These are phyloP conservation scores for Zanthoxylum bungeanum DNA, from an alignment of 345 rosid genomes.

Conservation along the genomic window DNA sequence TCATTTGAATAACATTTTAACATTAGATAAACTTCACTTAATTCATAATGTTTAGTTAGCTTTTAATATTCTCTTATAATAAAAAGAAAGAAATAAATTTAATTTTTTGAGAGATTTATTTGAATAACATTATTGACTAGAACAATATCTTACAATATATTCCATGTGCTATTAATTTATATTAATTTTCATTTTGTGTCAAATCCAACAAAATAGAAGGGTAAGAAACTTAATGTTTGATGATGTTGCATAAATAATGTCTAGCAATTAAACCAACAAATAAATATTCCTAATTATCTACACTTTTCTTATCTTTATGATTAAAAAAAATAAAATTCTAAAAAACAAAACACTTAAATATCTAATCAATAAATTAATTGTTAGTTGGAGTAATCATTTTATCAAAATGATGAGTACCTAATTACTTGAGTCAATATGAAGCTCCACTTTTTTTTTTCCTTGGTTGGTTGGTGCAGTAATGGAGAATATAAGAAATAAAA, in stretches of 20 bases:
- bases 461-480: constrained; percentile 2
- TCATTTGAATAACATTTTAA: background rate
- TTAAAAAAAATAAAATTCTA: too few species aligned
- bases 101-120: too few species aligned
- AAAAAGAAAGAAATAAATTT: too few species aligned
- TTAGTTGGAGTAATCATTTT: too few species aligned
- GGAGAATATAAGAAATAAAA: background rate
- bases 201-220: background rate
- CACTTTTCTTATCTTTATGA: too few species aligned
- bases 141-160: background rate
- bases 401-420: constrained; percentile 2
- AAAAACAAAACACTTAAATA: too few species aligned
- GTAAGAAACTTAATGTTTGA: background rate
- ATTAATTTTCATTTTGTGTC: background rate
- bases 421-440: background rate
- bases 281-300: background rate
- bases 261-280: background rate
- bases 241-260: background rate
- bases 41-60: background rate
- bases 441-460: background rate
- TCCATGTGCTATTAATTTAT: background rate
- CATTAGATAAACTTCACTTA: background rate
- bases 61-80: background rate
- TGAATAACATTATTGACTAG: background rate
- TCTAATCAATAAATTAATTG: too few species aligned